These are phyloP conservation scores for Pyrenophora seminiperda DNA, from an alignment of 2,329 filamentous ascomycete species.

Conservation along the genomic window DNA sequence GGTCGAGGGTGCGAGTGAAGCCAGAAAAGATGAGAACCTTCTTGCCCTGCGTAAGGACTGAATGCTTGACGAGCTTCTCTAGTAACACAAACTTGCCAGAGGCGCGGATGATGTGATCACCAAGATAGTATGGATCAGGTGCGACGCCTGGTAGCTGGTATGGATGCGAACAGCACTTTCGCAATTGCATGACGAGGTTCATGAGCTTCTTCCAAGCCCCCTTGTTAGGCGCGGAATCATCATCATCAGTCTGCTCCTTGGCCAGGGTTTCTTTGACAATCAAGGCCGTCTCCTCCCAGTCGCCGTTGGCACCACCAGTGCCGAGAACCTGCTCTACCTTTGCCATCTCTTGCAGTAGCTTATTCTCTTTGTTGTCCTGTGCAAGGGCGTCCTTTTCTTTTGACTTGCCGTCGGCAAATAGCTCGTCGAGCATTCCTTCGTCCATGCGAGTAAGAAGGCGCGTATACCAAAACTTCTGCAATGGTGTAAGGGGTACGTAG, in stretches of 20 bases:
- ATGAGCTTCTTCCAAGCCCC: constrained; percentile 57
- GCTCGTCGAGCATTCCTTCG: constrained; percentile 56
- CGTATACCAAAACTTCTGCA: constrained; percentile 65
- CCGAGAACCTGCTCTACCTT: constrained; percentile 38
- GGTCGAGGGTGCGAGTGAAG: constrained; percentile 58
- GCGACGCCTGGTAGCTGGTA: constrained; percentile 56
- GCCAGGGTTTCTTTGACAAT: constrained; percentile 89
- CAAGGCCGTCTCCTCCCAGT: constrained; percentile 77
- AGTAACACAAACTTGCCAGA: constrained; percentile 63
- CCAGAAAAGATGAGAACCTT: constrained; percentile 64
- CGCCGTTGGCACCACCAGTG: constrained; percentile 22
- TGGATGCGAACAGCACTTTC: constrained; percentile 62
- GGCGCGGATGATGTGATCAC: constrained; percentile 55
- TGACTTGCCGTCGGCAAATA: constrained; percentile 56
- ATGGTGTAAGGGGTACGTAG: constrained; percentile 62
- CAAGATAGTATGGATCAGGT: constrained; percentile 54
- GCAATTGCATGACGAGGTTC: constrained; percentile 62
- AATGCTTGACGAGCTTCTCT: constrained; percentile 57
- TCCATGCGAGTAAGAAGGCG: constrained; percentile 61
- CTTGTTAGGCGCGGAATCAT: constrained; percentile 37
- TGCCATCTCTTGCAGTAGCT: constrained; percentile 42
- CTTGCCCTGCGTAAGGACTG: constrained; percentile 57
- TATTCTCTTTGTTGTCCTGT: constrained; percentile 46
- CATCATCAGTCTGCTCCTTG: constrained; percentile 45
- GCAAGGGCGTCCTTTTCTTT: constrained; percentile 51